Conservation (phyloP, 1,284 basidiomycete species). For the Rhodotorula sp. region DNA sequence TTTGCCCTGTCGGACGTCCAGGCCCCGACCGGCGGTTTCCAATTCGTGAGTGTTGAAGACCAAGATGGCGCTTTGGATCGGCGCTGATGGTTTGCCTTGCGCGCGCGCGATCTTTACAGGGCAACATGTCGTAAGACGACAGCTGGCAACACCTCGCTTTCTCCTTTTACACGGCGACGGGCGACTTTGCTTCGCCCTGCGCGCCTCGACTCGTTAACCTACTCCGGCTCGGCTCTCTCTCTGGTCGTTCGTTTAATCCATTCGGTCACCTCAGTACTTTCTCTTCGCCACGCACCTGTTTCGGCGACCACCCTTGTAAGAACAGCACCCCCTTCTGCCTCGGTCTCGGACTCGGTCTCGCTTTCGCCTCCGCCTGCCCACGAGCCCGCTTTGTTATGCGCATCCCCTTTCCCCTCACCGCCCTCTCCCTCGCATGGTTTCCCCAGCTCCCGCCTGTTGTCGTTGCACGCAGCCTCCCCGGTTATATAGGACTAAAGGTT, state of each 20-base stretch:
- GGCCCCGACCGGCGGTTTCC: conserved; percentile 92
- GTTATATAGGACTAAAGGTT: conserved; percentile 3
- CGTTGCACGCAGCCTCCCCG: not conserved
- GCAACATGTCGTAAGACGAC: not conserved
- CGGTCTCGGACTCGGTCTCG: not conserved
- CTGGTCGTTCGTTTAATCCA: not conserved
- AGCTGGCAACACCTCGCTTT: not conserved
- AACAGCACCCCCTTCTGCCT: not conserved
- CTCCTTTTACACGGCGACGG: not conserved
- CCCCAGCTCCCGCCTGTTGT: not conserved
- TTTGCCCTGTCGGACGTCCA: conserved; percentile 74
- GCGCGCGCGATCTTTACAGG: not conserved
- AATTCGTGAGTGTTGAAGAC: conserved; percentile 59
- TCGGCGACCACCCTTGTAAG: no score
- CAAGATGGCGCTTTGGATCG: not conserved
- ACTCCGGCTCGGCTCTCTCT: not conserved
- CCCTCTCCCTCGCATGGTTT: not conserved
- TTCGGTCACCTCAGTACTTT: not conserved
- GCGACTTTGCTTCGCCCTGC: not conserved
- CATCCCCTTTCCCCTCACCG: not conserved
- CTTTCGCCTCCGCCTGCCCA: not conserved
- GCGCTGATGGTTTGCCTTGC: not conserved
- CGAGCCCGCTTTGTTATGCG: not conserved
- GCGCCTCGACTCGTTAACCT: not conserved
- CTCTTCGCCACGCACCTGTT: no score